Base-by-base conservation (phyloP, 2,329 filamentous ascomycete species). In the Orbilia brochopaga region DNA sequence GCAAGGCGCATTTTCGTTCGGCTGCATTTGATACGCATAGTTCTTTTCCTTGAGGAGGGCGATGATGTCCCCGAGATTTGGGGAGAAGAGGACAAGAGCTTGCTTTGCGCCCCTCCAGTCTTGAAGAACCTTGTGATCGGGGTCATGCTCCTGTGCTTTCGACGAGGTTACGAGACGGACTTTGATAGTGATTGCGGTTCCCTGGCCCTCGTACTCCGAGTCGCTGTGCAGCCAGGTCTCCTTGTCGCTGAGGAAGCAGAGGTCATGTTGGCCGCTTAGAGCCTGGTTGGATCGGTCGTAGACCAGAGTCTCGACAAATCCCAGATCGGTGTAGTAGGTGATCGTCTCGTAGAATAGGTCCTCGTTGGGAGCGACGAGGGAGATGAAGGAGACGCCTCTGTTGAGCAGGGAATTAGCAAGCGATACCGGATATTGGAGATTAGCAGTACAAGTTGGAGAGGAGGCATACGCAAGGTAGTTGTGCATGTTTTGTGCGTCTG, bases 341-440 rank as follows among this genome's bases (percentile, higher is more conserved):
- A 77, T 69, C 30, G 76, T 76, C 44, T 66, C 66, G 24, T 77
- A 76, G 46, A 76, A 77, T 40, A 75, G 65, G 44, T 76, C 74
- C 42, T 77, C 76, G n/a, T 73, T 74, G 19, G 75, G 74, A n/a
- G 76, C 76, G 27, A 77, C 69, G 2, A 77, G 66, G n/a, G 76
- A 77, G 19, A 77, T 60, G 42, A 76, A 77, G 15, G 75, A 76
- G 50, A 77, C 73, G 17, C 76, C 76, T 51, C 76, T 77, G 54
- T 10, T 23, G 11, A 13, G 7, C 13, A 17, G 13, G 37, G 27
- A 63, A 30, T 35, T 27, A 30, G 10, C 44, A 10, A n/a, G 21
- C 5, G 13, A 42, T 46, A 42, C 15, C 55, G 6, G 46, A 23
- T 27, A 64, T 11, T 59, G 10, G 35, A 15, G 40, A 30, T 55